Conservation (phyloP, 75 land plant genomes). For the Pseudotsuga menziesii region DNA sequence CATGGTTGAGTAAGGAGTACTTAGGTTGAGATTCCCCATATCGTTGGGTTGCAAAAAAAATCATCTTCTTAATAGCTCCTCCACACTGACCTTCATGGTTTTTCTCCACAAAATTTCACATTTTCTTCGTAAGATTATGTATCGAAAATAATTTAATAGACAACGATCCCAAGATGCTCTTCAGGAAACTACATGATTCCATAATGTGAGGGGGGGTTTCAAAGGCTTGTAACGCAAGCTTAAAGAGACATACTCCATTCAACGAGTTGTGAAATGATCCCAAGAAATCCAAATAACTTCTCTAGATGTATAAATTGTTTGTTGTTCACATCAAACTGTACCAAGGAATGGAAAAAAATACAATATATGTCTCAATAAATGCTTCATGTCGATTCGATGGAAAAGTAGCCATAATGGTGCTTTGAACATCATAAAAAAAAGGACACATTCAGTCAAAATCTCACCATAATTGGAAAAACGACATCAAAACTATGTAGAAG, state of each 20-base stretch:
- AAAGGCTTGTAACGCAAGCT: not conserved
- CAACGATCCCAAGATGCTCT: not conserved
- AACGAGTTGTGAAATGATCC: not conserved
- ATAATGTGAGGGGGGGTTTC: not conserved
- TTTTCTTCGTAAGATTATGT: no score
- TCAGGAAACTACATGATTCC: not conserved
- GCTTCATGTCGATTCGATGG: not conserved
- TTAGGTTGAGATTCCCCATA: not conserved
- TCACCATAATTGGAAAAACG: not conserved
- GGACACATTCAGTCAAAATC: not conserved
- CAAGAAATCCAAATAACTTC: not conserved
- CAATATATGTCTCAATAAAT: not conserved
- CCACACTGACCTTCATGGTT: constrained; percentile 1
- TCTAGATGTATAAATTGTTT: not conserved
- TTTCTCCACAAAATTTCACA: not conserved
- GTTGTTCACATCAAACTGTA: not conserved
- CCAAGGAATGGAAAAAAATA: not conserved
- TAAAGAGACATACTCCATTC: not conserved
- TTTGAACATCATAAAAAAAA: not conserved
- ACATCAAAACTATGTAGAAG: not conserved
- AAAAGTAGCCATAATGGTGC: not conserved
- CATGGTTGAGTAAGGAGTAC: not conserved
- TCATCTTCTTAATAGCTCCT: not conserved
- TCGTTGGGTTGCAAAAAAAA: not conserved
- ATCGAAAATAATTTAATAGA: not conserved